Base-by-base conservation (phyloP, 805 yeast genomes). In the Myxozyma vanderwaltii region DNA sequence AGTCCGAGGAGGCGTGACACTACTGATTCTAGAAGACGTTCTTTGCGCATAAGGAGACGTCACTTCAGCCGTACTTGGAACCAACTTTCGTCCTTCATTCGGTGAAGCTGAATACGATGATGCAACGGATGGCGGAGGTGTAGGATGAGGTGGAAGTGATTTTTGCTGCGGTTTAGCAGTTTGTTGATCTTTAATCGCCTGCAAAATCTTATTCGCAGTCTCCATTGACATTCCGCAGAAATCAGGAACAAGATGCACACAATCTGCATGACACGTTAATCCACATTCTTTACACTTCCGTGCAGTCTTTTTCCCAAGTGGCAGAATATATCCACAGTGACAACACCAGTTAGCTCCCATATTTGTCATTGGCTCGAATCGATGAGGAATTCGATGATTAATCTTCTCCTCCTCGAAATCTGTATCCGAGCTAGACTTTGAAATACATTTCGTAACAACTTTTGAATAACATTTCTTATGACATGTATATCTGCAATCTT, bases 261-360 rank as follows among this genome's bases (percentile, higher is more conserved):
- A 94, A 46, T 85, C 84, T 2, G 94, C 82, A 71, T 94, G 99
- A 69, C 96, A 92, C 86, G 92, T 89, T 21, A 91, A 84, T 31
- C 96, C 96, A 83, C 99, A 94, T 65, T 77, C 80, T 3, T 87
- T 77, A 24, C 65, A 62, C 36, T 55, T 94, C 52, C 97, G 81
- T 10, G 91, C 95, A 68, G 89, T 91, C 73, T 90, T 91, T 69
- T 86, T 84, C 54, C 98, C 96, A 87, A 97, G 86, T 17, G 99
- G 98, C 63, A 94, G 79, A 53, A 94, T 85, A 71, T 90, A 90
- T 62, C 99, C 99, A 81, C 99, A 94, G 72, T 94, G 99, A 68
- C 98, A 94, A 76, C 99, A 94, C 99, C 99, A 94, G 71, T 92
- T 91, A 1, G 99, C 95, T 68, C 97, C 95, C 75, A 91, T 86